Evolutionary conservation across 108 stramenopile genomes (phyloP), one percentile per base, ranked within the genome.

Genomic region (Parietichytrium sp.): DNA sequence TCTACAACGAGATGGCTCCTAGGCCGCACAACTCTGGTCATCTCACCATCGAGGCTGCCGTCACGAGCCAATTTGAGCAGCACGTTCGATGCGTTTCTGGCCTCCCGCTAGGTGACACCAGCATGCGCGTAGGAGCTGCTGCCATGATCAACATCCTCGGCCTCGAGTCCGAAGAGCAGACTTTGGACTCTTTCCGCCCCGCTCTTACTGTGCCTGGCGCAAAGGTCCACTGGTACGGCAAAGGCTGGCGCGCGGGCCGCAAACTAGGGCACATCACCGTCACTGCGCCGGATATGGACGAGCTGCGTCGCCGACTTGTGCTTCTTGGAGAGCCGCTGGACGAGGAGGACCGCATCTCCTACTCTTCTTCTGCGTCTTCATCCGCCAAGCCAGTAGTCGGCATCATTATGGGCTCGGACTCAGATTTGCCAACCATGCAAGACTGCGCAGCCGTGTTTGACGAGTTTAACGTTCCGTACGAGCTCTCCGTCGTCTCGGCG

Each of bases 11-110:
- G 85, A 91, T 98, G 23, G 98, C 98, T 3, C 98, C 98, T 4
- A 84, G 95, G 29, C 97, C 98, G 31, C 98, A 99, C 84, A 99
- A 99, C 82, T 95, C 96, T 4, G 98, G 98, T n/a, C 98, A 99
- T 89, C 97, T 97, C 89, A 99, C 98, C 18, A 97, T 97, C 84
- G 96, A 99, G 87, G 96, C 96, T 15, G 97, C 96, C 83, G 93
- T 91, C 3, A 87, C 91, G 26, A 93, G 92, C 81, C 98, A 99
- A 85, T 99, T 99, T 87, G 97, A 97, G 85, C 96, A 98, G 91
- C 96, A 97, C 86, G 81, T 98, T 47, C 90, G 97, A 52, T 96
- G 91, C 20, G 90, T 98, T 23, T 89, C 95, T 77, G 97, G 95
- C 0, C 88, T 99, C 82, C 95, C 95, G 6, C 83, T 96, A 54